Conservation (phyloP, 1,139 yeast genomes). For the Geotrichum cucujoidarum region DNA sequence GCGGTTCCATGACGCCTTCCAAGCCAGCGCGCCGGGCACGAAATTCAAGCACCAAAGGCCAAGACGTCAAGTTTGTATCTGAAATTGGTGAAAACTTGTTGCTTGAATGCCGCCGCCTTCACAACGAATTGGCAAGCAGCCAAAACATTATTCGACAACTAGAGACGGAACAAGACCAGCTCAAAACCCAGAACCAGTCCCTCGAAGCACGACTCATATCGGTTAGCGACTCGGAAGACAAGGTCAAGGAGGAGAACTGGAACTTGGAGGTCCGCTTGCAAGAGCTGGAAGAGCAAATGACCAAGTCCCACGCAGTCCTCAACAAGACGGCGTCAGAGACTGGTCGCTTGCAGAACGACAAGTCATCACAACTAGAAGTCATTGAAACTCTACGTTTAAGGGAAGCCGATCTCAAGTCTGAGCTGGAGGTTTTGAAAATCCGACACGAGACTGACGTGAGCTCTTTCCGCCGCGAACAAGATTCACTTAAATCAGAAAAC, state of each 20-base stretch:
- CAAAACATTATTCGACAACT: slow-evolving; percentile 23
- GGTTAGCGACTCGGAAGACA: slow-evolving; percentile 42
- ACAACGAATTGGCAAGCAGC: slow-evolving; percentile 9
- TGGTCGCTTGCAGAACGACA: slow-evolving; percentile 27
- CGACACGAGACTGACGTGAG: slow-evolving; percentile 26
- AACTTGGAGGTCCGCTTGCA: slow-evolving; percentile 61
- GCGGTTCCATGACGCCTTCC: slow-evolving; percentile 12
- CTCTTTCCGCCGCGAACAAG: slow-evolving; percentile 25
- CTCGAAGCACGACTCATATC: slow-evolving; percentile 36
- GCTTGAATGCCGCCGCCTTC: slow-evolving; percentile 67
- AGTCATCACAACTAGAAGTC: slow-evolving; percentile 32
- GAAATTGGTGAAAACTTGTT: slow-evolving; percentile 77
- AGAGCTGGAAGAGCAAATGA: slow-evolving; percentile 45
- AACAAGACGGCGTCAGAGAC: slow-evolving; percentile 30
- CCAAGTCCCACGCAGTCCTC: slow-evolving; percentile 28
- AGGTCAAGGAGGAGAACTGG: slow-evolving; percentile 70
- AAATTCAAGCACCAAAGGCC: slow-evolving; percentile 19
- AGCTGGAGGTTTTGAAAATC: slow-evolving; percentile 28
- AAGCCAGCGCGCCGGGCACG: slow-evolving; percentile 12
- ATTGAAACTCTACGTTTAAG: slow-evolving; percentile 33
- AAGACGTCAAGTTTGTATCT: slow-evolving; percentile 75
- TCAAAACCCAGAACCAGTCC: slow-evolving; percentile 39
- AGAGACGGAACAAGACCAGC: slow-evolving; percentile 43
- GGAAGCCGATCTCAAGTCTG: slow-evolving; percentile 30
- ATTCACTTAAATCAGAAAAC: slow-evolving; percentile 29